Conservation (phyloP, 371 early-diverging fungal genomes). For the Mucor ambiguus region DNA sequence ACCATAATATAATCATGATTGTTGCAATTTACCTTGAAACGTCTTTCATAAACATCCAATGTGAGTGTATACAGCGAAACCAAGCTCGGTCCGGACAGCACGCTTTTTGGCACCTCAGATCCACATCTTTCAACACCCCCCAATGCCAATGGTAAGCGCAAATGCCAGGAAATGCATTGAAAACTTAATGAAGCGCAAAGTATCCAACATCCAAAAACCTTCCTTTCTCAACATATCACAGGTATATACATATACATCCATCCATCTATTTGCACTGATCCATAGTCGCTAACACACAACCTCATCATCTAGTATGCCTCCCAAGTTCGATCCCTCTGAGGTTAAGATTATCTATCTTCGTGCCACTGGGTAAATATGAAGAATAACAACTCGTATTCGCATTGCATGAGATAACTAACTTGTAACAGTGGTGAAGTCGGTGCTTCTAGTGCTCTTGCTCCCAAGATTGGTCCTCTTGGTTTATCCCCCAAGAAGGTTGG, state of each 20-base stretch:
- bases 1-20: background rate
- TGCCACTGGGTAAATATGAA: conserved; percentile 74
- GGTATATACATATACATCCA: conserved; percentile 13
- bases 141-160: background rate
- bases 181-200: conserved; percentile 10
- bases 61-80: no score
- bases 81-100: background rate
- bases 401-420: background rate
- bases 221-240: conserved; percentile 24
- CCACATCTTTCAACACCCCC: background rate
- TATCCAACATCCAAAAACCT: conserved; percentile 15
- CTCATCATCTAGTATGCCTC: conserved; percentile 49
- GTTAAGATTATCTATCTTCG: conserved; percentile 84
- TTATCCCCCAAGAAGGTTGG: conserved; percentile 99
- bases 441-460: conserved; percentile 98
- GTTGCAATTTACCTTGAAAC: no score
- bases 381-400: no score
- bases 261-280: conserved; percentile 9
- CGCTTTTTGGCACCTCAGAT: background rate
- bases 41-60: no score
- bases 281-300: background rate
- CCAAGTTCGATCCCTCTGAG: conserved; percentile 58
- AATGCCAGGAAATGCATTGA: conserved; percentile 1
- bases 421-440: conserved; percentile 92
- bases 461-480: conserved; percentile 99